phyloP scores from a whole-genome alignment of 495 filamentous ascomycete genomes.

The Penicillium psychrofluorescens region DNA sequence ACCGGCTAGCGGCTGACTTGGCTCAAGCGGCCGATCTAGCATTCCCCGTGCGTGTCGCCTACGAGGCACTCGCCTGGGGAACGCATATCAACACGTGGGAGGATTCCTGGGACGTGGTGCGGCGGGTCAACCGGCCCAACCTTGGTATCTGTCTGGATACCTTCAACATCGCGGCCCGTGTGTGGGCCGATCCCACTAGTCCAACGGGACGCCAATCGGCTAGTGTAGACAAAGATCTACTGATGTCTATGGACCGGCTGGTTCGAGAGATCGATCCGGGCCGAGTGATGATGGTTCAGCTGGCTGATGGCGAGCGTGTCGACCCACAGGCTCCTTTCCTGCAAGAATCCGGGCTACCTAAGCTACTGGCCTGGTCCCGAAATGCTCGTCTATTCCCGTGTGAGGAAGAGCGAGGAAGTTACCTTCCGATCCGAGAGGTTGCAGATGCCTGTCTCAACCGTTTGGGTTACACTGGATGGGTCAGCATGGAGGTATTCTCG shows the following conservation, averaged over 20 bases:
- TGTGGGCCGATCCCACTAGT: conserved; percentile 58
- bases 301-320: conserved; percentile 62
- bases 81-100: conserved; percentile 67
- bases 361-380: conserved; percentile 53
- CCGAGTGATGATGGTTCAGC: conserved; percentile 65
- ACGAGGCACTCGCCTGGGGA: conserved; percentile 66
- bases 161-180: conserved; percentile 64
- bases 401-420: conserved; percentile 56
- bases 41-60: conserved; percentile 55
- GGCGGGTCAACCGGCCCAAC: conserved; percentile 55
- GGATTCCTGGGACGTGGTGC: conserved; percentile 56
- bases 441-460: conserved; percentile 49
- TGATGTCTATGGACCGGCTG: conserved; percentile 46
- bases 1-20: conserved; percentile 52
- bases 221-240: conserved; percentile 47
- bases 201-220: conserved; percentile 35
- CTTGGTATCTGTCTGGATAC: conserved; percentile 70
- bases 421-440: conserved; percentile 49
- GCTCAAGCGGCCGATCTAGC: conserved; percentile 53
- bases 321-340: conserved; percentile 13
- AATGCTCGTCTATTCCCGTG: conserved; percentile 66
- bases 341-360: conserved; percentile 4
- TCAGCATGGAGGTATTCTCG: conserved; percentile 69
- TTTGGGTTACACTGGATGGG: conserved; percentile 61
- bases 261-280: conserved; percentile 44